These are phyloP conservation scores for Phytophthora hibernalis DNA, from an alignment of 352 stramenopile genomes.

Conservation along the genomic window DNA sequence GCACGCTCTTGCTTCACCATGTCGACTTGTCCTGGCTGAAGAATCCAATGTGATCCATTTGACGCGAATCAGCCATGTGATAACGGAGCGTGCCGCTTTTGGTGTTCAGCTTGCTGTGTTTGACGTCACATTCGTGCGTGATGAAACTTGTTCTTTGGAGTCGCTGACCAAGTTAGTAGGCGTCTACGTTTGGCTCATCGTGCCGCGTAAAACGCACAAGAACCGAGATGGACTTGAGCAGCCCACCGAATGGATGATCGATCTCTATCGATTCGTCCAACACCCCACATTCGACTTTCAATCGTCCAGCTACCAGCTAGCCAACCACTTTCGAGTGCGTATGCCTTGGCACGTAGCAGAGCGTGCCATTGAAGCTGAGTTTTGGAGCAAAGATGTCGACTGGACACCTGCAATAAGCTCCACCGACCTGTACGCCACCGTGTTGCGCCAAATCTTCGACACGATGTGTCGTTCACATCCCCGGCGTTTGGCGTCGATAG, in stretches of 20 bases:
- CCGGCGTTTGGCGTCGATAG: conserved; percentile 58
- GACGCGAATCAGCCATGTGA: conserved; percentile 6
- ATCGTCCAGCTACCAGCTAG: not conserved
- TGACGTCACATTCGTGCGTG: conserved; percentile 48
- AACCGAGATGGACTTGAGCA: not conserved
- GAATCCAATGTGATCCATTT: conserved; percentile 55
- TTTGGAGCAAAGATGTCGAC: conserved; percentile 70
- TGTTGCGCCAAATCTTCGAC: conserved; percentile 57
- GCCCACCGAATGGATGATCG: conserved; percentile 59
- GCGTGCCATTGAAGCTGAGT: conserved; percentile 43
- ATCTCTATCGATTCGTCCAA: conserved; percentile 54
- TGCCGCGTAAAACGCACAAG: conserved; percentile 4
- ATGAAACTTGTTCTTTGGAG: conserved; percentile 44
- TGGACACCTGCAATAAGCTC: conserved; percentile 43
- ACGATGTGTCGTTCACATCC: conserved; percentile 62
- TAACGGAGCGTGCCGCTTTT: not conserved
- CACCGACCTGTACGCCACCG: conserved; percentile 39
- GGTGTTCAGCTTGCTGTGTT: not conserved
- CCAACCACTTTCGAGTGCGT: conserved; percentile 51
- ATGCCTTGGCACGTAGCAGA: conserved; percentile 44
- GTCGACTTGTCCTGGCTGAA: conserved; percentile 44
- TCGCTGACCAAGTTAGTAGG: conserved; percentile 34
- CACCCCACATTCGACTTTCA: conserved; percentile 63
- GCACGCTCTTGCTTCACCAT: conserved; percentile 11
- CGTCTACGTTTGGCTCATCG: conserved; percentile 56